Percentiles rank a stretch among this genome's conserved stretches.
phyloP scores from a whole-genome alignment of 805 yeast genomes.

The Maudiozyma serrabonitensis region DNA sequence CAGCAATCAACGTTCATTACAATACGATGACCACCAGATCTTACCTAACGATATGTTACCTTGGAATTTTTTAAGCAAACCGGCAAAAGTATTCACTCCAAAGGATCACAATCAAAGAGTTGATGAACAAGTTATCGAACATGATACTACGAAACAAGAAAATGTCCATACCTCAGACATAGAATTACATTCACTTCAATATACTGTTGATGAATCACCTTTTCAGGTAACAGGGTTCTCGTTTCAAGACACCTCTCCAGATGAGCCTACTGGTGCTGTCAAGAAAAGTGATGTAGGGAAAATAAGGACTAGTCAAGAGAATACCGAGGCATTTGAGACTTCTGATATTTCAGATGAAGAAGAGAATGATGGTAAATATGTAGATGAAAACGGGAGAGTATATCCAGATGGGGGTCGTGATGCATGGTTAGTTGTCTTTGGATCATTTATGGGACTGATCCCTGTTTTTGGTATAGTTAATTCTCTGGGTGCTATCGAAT shows the following conservation, averaged over 20 bases:
- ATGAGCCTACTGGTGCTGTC: background rate
- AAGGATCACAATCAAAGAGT: background rate
- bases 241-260: background rate
- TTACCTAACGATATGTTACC: conserved; percentile 1
- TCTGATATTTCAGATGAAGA: background rate
- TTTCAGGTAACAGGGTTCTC: background rate
- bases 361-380: conserved; percentile 1
- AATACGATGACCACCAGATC: too few relatives aligned
- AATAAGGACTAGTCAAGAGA: too few relatives aligned
- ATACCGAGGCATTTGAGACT: background rate
- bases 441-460: conserved; percentile 48
- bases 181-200: background rate
- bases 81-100: conserved; percentile 1
- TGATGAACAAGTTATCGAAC: background rate
- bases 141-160: background rate
- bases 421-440: conserved; percentile 52
- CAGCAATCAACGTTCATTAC: too few relatives aligned
- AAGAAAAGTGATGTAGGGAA: background rate
- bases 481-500: conserved; percentile 57
- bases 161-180: background rate
- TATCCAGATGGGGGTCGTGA: conserved; percentile 47
- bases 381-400: conserved; percentile 17
- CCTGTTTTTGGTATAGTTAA: conserved; percentile 54
- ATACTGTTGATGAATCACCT: background rate
- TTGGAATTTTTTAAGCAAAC: background rate